Conservation (phyloP, 805 yeast species). For the Clavispora fructus region DNA sequence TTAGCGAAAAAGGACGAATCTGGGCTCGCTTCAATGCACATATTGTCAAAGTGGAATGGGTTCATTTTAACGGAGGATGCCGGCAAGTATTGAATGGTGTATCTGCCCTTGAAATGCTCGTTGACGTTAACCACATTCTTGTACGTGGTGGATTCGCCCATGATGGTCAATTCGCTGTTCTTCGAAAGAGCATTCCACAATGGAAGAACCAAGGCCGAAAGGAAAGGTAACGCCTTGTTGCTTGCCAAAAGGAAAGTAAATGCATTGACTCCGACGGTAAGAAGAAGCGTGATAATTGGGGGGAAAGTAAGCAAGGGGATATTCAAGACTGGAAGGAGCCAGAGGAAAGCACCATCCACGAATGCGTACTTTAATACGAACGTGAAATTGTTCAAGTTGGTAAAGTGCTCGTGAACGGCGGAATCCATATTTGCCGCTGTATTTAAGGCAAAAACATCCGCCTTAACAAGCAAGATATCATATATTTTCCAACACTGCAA, state of each 20-base stretch:
- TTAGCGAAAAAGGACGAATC: constrained; percentile 14
- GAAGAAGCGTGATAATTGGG: constrained; percentile 47
- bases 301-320: constrained; percentile 71
- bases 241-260: constrained; percentile 52
- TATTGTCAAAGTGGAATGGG: constrained; percentile 56
- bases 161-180: constrained; percentile 46
- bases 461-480: constrained; percentile 58
- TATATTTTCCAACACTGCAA: constrained; percentile 86
- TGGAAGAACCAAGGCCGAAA: constrained; percentile 29
- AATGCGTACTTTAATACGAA: constrained; percentile 68
- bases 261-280: constrained; percentile 42
- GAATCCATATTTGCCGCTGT: background rate
- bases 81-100: constrained; percentile 82
- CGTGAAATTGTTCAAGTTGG: constrained; percentile 44
- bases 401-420: constrained; percentile 13
- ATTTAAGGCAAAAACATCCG: constrained; percentile 20
- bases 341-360: constrained; percentile 66
- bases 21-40: constrained; percentile 46
- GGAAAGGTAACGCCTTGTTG: constrained; percentile 45
- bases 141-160: constrained; percentile 42
- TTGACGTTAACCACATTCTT: constrained; percentile 39
- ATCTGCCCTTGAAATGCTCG: constrained; percentile 76
- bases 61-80: constrained; percentile 84
- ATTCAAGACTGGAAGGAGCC: constrained; percentile 66
- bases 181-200: constrained; percentile 39